Conservation (phyloP, 768 basidiomycete genomes). For the Hygrophoropsis aurantiaca region DNA sequence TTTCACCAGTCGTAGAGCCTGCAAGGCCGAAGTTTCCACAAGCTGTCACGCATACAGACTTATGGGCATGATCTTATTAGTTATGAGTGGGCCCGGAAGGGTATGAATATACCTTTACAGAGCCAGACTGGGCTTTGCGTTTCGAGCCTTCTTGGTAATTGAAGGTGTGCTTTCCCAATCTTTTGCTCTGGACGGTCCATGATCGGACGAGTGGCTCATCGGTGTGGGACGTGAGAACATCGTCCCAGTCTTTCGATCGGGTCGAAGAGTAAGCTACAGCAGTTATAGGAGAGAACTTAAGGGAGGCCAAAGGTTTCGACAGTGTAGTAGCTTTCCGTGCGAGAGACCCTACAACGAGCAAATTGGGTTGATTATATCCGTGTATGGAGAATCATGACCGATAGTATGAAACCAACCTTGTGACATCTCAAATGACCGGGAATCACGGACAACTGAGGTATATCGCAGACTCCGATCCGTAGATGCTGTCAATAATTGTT, state of each 20-base stretch:
- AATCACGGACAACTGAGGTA: constrained; percentile 93
- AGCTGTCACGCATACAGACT: constrained; percentile 87
- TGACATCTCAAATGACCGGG: constrained; percentile 90
- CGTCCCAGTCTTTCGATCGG: constrained; percentile 95
- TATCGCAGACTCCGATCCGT: constrained; percentile 86
- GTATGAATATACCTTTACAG: constrained; percentile 60
- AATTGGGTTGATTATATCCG: constrained; percentile 10
- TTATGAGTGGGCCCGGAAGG: not conserved
- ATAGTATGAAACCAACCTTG: constrained; percentile 57
- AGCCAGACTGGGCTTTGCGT: constrained; percentile 52
- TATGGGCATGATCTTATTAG: not conserved
- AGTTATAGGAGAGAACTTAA: constrained; percentile 83
- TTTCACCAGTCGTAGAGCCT: constrained; percentile 75
- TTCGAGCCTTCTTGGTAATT: constrained; percentile 51
- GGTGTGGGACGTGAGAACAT: constrained; percentile 86
- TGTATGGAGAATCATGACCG: not conserved
- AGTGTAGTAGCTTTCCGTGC: constrained; percentile 76
- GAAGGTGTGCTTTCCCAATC: constrained; percentile 74
- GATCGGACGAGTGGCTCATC: constrained; percentile 83
- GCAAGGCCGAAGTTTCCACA: constrained; percentile 96
- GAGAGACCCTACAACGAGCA: constrained; percentile 64
- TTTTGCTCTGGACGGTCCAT: constrained; percentile 85
- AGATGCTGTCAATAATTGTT: constrained; percentile 87
- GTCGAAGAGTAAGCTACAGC: constrained; percentile 76
- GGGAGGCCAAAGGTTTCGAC: constrained; percentile 73